phyloP scores from a whole-genome alignment of 75 land plant species.

The Sequoia sempervirens region DNA sequence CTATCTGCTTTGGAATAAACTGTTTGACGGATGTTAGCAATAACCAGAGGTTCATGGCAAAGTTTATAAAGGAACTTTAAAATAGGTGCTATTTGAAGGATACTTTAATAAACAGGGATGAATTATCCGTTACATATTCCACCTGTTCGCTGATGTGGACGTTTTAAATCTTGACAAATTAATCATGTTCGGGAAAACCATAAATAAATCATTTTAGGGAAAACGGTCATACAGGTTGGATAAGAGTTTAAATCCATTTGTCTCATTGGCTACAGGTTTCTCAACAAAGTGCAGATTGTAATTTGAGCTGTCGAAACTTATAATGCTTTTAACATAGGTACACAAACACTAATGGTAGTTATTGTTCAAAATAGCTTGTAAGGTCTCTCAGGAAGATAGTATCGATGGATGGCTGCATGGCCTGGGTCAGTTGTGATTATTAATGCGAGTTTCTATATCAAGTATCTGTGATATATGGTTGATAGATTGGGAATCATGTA shows the following conservation, averaged over 20 bases:
- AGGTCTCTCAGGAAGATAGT: neutral
- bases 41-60: too few species aligned
- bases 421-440: neutral
- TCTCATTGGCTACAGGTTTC: neutral
- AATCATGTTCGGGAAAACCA: neutral
- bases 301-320: neutral
- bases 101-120: neutral
- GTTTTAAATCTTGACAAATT: neutral
- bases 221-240: neutral
- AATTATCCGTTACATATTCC: neutral
- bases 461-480: neutral
- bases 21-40: neutral
- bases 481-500: too few species aligned
- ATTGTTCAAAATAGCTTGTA: neutral
- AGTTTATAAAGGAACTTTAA: too few species aligned
- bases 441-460: neutral
- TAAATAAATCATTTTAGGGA: neutral
- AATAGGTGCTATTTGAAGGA: neutral
- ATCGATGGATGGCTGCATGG: neutral
- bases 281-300: neutral
- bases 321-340: neutral
- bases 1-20: neutral
- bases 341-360: neutral
- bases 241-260: neutral
- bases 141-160: neutral